Base-by-base conservation (phyloP, 2,329 filamentous ascomycete genomes). In the Aspergillus udagawae region DNA sequence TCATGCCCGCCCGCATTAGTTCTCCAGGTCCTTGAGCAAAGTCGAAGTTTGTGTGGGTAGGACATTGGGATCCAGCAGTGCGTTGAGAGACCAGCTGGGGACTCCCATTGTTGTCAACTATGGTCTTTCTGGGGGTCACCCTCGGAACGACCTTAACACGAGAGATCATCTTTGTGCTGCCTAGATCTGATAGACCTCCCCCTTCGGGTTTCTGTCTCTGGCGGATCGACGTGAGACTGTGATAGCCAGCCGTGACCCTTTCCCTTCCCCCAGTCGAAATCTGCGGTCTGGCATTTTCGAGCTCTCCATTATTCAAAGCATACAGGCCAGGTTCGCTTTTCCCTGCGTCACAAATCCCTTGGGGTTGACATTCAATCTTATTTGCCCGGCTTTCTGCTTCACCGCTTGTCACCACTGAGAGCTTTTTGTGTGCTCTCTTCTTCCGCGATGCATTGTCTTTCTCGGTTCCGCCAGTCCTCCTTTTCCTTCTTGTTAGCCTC, bases 31-130 rank as follows among this genome's bases (percentile, higher is more conserved):
- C 4, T 14, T 25, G 21, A 6, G 25, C 12, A 25, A 27, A 14
- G 21, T 23, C 5, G 21, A 23, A 12, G 23, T 14, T 23, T 47
- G 23, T 27, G 20, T 25, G 35, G 14, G 5, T 21, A 29, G 10
- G n/a, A 21, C 9, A 5, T 21, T 51, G 14, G 44, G 42, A 27
- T 42, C 52, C 44, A 9, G 32, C 45, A 6, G 27, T 20, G 3
- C 14, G n/a, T 10, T 32, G 47, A 1, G 50, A 52, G 5, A 62
- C 20, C 28, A 68, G 65, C 47, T 65, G 65, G 38, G 73, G 73
- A 53, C 73, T 76, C 38, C 73, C 73, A 59, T 75, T 73, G 9
- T 61, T 60, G 55, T 75, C 73, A 9, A 76, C 73, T 20, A 70
- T 69, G 5, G 61, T 66, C 27, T 53, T 62, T 52, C 49, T 64